Conservation (phyloP, 768 basidiomycete species). For the Rhodotorula sphaerocarpa region DNA sequence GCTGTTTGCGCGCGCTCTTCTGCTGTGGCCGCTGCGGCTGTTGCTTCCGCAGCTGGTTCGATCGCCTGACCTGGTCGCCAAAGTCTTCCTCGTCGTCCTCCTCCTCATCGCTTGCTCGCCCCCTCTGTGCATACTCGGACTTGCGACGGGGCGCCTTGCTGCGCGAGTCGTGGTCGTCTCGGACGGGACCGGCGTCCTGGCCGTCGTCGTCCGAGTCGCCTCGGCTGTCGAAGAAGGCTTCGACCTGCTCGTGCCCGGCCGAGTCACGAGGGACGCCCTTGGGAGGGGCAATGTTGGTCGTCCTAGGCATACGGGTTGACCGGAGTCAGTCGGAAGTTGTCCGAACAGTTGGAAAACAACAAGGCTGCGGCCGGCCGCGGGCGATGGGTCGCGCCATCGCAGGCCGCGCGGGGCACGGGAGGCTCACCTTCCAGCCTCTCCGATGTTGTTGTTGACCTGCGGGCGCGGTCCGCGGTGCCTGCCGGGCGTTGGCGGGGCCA, state of each 20-base stretch:
- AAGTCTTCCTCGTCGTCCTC: slow-evolving; percentile 1
- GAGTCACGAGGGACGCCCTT: slow-evolving; percentile 38
- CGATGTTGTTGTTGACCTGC: slow-evolving; percentile 32
- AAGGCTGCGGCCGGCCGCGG: no score
- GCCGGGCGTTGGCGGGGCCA: slow-evolving; percentile 16
- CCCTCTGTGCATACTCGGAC: no score
- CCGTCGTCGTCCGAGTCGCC: background rate
- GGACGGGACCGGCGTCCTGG: background rate
- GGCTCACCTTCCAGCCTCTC: slow-evolving; percentile 23
- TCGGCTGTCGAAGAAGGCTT: slow-evolving; percentile 24
- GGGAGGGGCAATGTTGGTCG: slow-evolving; percentile 41
- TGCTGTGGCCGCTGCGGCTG: background rate
- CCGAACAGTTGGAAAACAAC: no score
- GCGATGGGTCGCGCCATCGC: no score
- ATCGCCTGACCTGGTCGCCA: background rate
- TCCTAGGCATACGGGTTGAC: no score
- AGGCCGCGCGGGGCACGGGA: no score
- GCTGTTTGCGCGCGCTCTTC: slow-evolving; percentile 5
- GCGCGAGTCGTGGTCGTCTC: background rate
- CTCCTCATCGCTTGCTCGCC: background rate
- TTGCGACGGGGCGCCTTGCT: no score
- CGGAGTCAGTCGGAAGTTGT: no score
- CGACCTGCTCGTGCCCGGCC: slow-evolving; percentile 23
- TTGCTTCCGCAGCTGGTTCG: no score
- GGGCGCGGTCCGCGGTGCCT: slow-evolving; percentile 21